Evolutionary conservation across 2,329 filamentous ascomycete species (phyloP), one percentile per base, ranked within the genome.

Genomic region (Endocalyx cinctus): DNA sequence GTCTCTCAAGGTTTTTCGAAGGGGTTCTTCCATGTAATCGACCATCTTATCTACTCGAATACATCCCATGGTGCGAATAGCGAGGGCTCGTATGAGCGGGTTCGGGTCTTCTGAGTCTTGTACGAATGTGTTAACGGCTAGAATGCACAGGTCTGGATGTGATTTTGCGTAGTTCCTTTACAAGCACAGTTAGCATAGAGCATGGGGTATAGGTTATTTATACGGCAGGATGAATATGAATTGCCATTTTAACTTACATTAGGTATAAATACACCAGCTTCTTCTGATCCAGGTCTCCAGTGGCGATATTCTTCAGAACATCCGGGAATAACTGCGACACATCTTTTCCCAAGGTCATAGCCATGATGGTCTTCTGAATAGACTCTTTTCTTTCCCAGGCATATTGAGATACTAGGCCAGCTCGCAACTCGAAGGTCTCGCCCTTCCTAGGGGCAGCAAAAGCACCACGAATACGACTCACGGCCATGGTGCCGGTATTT

Each of bases 281-380:
- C 78, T 98, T 98, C 71, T 98, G 92, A 60, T 98, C 92, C 43
- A 98, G 68, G 56, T 98, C 92, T 28, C 67, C 72, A 1, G 92
- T 98, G 38, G 92, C 92, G 63, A 98, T 98, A 58, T 98, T 98
- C 75, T 98, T 98, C 45, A 98, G 71, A 20, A 98, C 92, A 58
- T 98, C 92, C 2, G 92, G 92, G 60, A 98, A 98, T 45, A 98
- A 70, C 36, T 89, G 86, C 34, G 92, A 98, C 39, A 98, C 92
- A 66, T 98, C 92, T 65, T 98, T 98, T 62, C 92, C 92, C 51
- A 98, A 64, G 2, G 92, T 98, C 92, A 98, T 98, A 59, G 92
- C 89, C 89, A 97, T 97, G 68, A 98, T 98, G 46, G 92, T 98
- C 74, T 95, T 97, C 61, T 98, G 92, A 51, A 98, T 98, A 16